Percentiles rank a stretch among this genome's conserved stretches.
These are phyloP conservation scores for Xylaria sp. DNA, from an alignment of 2,329 filamentous ascomycete species.

Conservation along the genomic window DNA sequence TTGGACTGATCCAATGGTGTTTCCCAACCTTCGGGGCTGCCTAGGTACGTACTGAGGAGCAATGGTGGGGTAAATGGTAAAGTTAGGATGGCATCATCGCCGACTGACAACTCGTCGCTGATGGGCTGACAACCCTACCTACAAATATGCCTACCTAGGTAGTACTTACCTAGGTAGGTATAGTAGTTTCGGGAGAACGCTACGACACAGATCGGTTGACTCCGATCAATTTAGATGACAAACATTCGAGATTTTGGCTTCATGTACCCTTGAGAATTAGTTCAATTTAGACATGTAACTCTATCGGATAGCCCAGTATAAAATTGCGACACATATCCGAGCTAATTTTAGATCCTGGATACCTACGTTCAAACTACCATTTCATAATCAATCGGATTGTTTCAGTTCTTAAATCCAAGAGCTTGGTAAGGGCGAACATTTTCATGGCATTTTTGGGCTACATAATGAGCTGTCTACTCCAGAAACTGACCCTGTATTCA, in stretches of 20 bases:
- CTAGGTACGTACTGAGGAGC: not conserved
- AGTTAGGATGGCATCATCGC: slow-evolving; percentile 21
- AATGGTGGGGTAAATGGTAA: slow-evolving; percentile 21
- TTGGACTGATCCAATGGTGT: too few relatives aligned
- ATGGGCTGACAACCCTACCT: not conserved
- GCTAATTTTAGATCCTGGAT: not conserved
- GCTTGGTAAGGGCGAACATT: not conserved
- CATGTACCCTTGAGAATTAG: too few relatives aligned
- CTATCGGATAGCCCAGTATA: too few relatives aligned
- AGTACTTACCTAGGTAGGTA: too few relatives aligned
- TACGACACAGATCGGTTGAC: not conserved
- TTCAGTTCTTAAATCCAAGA: not conserved
- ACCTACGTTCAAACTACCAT: not conserved
- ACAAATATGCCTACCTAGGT: too few relatives aligned
- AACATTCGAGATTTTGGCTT: too few relatives aligned
- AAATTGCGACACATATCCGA: not conserved
- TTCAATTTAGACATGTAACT: too few relatives aligned
- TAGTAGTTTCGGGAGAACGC: too few relatives aligned
- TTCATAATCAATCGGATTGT: not conserved
- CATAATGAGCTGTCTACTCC: slow-evolving; percentile 2
- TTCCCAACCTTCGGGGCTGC: too few relatives aligned
- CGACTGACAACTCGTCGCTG: not conserved
- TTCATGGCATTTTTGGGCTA: slow-evolving; percentile 9
- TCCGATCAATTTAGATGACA: not conserved
- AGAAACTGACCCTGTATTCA: not conserved